Percentiles rank a stretch among this genome's conserved stretches.
Evolutionary conservation across 2,329 filamentous ascomycete genomes (phyloP).

Genomic region (Cytospora piceicola): DNA sequence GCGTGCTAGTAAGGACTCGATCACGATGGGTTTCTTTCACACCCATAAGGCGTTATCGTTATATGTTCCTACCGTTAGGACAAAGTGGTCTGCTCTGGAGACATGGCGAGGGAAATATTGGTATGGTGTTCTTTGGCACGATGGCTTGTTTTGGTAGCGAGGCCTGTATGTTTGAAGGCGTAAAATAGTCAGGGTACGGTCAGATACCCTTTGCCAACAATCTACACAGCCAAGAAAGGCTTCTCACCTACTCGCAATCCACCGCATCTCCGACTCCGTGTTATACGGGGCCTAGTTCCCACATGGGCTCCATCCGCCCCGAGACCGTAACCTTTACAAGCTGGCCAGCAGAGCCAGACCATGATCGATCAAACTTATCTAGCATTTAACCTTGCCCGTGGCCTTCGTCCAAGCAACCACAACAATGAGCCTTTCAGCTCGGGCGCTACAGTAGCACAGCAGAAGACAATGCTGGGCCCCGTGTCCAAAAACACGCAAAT

Average conservation of each 20-base stretch:
- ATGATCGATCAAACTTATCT: too few species aligned
- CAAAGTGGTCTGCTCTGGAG: neutral
- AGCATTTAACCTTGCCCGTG: too few species aligned
- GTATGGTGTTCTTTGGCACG: constrained; percentile 11
- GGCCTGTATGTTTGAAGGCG: neutral
- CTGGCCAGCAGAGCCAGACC: too few species aligned
- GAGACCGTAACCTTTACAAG: neutral
- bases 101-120: neutral
- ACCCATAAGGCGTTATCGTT: neutral
- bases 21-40: neutral
- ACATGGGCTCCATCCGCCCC: neutral
- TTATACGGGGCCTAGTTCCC: neutral
- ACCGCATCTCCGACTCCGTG: neutral
- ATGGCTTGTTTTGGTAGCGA: constrained; percentile 7
- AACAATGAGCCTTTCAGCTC: too few species aligned
- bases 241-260: neutral
- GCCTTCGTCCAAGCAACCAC: too few species aligned
- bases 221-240: neutral
- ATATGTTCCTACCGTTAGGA: neutral
- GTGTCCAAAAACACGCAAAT: neutral
- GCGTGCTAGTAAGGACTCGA: neutral
- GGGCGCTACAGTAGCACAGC: neutral
- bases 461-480: neutral
- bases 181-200: neutral
- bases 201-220: constrained; percentile 10